phyloP scores from a whole-genome alignment of 106 monocot species.

The Posidonia australis region DNA sequence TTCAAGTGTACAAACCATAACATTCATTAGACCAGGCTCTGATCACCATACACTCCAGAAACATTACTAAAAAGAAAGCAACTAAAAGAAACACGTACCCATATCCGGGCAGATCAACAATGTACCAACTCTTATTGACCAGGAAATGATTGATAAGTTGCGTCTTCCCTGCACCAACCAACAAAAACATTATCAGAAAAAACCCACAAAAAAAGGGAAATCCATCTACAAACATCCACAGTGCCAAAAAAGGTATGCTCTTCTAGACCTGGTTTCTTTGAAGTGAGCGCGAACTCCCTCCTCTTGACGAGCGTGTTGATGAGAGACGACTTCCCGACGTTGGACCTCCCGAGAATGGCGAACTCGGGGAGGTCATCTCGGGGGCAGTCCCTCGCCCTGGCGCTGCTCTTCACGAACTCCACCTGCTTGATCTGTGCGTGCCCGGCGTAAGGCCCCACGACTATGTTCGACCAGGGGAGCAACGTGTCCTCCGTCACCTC shows the following conservation, averaged over 20 bases:
- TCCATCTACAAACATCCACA: no score
- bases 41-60: background rate
- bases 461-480: slow-evolving; percentile 92
- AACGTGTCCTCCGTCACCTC: slow-evolving; percentile 49
- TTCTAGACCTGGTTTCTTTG: slow-evolving; percentile 81
- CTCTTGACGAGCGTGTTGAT: slow-evolving; percentile 69
- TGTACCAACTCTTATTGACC: slow-evolving; percentile 94
- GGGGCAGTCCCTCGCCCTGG: slow-evolving; percentile 75
- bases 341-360: slow-evolving; percentile 76
- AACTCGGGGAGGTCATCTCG: slow-evolving; percentile 78
- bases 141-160: slow-evolving; percentile 96
- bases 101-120: slow-evolving; percentile 95
- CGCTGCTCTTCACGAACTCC: slow-evolving; percentile 88
- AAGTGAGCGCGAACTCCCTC: slow-evolving; percentile 89
- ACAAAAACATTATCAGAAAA: background rate
- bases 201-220: no score
- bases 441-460: slow-evolving; percentile 85
- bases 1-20: background rate
- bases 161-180: slow-evolving; percentile 63
- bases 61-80: background rate
- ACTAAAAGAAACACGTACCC: slow-evolving; percentile 37
- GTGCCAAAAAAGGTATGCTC: no score
- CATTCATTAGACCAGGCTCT: background rate
- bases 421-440: slow-evolving; percentile 63
- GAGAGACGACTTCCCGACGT: slow-evolving; percentile 94